These are phyloP conservation scores for Thyridium curvatum DNA, from an alignment of 2,329 filamentous ascomycete species.

Conservation along the genomic window DNA sequence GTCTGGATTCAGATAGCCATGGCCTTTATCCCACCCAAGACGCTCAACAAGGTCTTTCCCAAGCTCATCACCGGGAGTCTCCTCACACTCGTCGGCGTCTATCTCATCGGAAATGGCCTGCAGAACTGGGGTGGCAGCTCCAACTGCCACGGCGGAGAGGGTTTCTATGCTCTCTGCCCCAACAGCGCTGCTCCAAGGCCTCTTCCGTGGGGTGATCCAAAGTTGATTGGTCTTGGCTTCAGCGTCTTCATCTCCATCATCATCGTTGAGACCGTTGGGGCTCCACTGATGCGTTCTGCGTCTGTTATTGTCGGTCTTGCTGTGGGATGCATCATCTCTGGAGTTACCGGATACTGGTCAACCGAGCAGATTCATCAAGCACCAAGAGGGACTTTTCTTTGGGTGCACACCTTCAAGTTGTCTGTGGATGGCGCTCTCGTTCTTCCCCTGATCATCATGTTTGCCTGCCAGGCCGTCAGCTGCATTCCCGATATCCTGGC, in stretches of 20 bases:
- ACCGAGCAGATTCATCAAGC: constrained; percentile 50
- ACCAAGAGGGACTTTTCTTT: constrained; percentile 61
- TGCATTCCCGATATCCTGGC: constrained; percentile 55
- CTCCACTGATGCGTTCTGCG: constrained; percentile 64
- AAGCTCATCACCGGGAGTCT: constrained; percentile 64
- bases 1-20: constrained; percentile 55
- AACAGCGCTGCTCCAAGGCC: constrained; percentile 51
- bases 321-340: constrained; percentile 62
- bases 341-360: constrained; percentile 60
- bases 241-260: constrained; percentile 63
- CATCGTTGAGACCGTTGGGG: constrained; percentile 61
- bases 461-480: no score
- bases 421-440: no score
- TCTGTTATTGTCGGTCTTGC: constrained; percentile 59
- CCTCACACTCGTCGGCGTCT: constrained; percentile 60
- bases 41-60: constrained; percentile 58
- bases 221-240: constrained; percentile 61
- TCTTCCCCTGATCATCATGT: no score
- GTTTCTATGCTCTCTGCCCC: constrained; percentile 51
- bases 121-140: constrained; percentile 63
- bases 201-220: constrained; percentile 52
- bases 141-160: constrained; percentile 40
- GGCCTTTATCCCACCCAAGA: constrained; percentile 55
- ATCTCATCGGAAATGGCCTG: constrained; percentile 56
- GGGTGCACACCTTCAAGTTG: constrained; percentile 65